These are phyloP conservation scores for Trypanosoma conorhini DNA, from an alignment of 208 protist species.

Conservation along the genomic window DNA sequence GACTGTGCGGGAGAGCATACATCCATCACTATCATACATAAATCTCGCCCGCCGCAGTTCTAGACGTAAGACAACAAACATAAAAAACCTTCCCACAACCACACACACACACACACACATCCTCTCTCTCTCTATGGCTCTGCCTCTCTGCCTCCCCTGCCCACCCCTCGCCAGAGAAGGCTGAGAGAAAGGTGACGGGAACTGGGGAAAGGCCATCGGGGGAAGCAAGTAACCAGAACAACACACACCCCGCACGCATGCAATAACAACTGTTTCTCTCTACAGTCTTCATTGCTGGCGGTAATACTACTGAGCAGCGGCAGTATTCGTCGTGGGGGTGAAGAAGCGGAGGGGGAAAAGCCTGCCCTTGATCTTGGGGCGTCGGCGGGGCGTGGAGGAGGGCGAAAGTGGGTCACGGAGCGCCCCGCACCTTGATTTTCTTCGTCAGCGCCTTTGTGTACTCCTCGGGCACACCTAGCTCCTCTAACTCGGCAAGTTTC, in stretches of 20 bases:
- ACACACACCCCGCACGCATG: background rate
- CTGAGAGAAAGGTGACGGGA: background rate
- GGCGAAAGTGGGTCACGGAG: background rate
- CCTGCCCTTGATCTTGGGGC: background rate
- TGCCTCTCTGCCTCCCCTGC: too few species aligned
- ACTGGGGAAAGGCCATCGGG: slow-evolving; percentile 5
- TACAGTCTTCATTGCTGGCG: background rate
- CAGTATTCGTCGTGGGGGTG: too few species aligned
- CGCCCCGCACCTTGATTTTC: slow-evolving; percentile 37
- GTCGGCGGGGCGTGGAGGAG: background rate
- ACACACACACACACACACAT: too few species aligned
- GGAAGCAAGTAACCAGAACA: background rate
- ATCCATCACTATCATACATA: slow-evolving; percentile 5
- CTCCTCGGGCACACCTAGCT: slow-evolving; percentile 77
- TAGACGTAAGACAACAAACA: slow-evolving; percentile 1
- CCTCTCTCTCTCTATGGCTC: background rate
- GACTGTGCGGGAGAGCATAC: background rate
- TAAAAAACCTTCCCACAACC: background rate
- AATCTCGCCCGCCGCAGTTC: background rate
- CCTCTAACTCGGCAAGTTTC: slow-evolving; percentile 78
- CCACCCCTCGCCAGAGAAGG: too few species aligned
- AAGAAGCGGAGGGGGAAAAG: too few species aligned
- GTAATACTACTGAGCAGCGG: too few species aligned
- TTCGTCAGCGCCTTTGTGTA: slow-evolving; percentile 70
- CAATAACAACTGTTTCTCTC: background rate